Evolutionary conservation across 1,139 yeast species (phyloP), one percentile per base, ranked within the genome.

Genomic region (Debaryomycetaceae sp.): DNA sequence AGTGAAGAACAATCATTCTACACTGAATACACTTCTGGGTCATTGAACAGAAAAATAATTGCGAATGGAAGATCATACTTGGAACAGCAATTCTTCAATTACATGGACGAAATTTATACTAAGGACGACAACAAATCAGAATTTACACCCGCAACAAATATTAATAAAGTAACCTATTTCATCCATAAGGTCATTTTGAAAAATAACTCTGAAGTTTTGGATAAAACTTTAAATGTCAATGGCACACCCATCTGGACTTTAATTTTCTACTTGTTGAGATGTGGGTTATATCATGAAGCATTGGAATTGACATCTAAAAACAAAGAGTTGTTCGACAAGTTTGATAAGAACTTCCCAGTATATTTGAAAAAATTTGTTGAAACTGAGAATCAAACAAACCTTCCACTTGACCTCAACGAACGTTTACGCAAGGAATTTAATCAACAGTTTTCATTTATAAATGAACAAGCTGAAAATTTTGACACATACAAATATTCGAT

Each of bases 191-290:
- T 72, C n/a, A 58, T 70, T 37, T 67, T 73, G 40, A 64, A 60
- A 39, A 67, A 65, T 42, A 66, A 67, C 41, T 53, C 63, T 19
- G 63, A 65, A 13, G 54, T 63, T 34, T 49, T 55, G 41, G 60
- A 59, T 18, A 63, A 63, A 40, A 71, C 76, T 1, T 56, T 71
- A 38, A 58, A 54, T 42, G 81, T 88, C 18, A 91, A 92, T 61
- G 91, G 91, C 9, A 71, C 79, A 1, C 98, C 98, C 4, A 78
- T 92, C 16, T 92, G 98, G 98, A 96, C 96, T 0, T 67, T 89
- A 38, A 66, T 92, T 5, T 94, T 85, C 57, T 91, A 87, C 60
- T 70, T 92, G 50, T 62, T 92, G 41, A 81, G 98, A 54, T 81
- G 92, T 6, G 98, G 98, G 2, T 78, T 85, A 49, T 67, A 79